These are phyloP conservation scores for Cystobasidium ongulense DNA, from an alignment of 768 basidiomycete genomes.

Conservation along the genomic window DNA sequence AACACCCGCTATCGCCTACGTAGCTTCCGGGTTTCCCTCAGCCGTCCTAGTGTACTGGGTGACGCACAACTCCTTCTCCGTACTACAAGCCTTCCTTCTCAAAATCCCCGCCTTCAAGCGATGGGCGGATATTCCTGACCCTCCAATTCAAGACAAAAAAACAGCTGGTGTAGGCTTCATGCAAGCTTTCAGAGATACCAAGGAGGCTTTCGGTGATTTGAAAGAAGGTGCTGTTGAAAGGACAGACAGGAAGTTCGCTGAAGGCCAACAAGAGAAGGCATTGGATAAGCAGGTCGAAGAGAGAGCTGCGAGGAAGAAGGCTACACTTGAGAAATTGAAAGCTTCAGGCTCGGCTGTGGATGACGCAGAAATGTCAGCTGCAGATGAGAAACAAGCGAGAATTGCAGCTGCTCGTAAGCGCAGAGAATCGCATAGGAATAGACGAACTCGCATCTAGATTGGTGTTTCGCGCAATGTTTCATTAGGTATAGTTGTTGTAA, in stretches of 20 bases:
- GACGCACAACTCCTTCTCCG: conserved; percentile 52
- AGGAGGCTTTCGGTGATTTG: conserved; percentile 22
- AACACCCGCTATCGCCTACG: conserved; percentile 3
- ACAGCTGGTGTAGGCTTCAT: neutral
- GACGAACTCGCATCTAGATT: conserved; percentile 2
- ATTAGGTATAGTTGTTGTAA: neutral
- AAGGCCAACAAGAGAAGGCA: neutral
- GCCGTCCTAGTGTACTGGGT: conserved; percentile 57
- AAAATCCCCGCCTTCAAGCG: conserved; percentile 49
- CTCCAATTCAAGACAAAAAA: neutral
- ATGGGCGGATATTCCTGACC: conserved; percentile 41
- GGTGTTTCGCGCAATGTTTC: neutral
- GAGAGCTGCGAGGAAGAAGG: neutral
- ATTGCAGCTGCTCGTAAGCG: conserved; percentile 9
- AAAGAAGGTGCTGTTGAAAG: neutral
- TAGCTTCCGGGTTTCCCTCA: conserved; percentile 36
- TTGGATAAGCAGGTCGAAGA: neutral
- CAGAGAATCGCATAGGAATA: conserved; percentile 11
- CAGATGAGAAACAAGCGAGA: conserved; percentile 9
- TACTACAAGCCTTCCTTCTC: conserved; percentile 52
- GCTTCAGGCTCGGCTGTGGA: neutral
- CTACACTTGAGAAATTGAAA: neutral
- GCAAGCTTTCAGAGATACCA: conserved; percentile 21
- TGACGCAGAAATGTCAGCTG: neutral
- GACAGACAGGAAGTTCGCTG: neutral